Base-by-base conservation (phyloP, 179 eudicot species). In the Spinacia oleracea region DNA sequence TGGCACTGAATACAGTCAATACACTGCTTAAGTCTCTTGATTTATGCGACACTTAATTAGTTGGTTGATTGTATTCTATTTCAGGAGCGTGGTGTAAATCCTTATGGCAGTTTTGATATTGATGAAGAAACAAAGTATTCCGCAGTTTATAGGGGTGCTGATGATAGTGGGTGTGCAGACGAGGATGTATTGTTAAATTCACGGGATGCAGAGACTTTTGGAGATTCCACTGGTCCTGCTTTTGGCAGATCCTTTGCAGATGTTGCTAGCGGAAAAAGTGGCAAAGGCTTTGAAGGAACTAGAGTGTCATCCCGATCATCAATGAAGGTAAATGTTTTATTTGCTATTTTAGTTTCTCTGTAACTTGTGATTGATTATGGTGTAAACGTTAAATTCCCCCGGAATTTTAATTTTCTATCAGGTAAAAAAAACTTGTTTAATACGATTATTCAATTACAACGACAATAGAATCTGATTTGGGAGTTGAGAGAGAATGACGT, bases 101-200 rank as follows among this genome's bases (percentile, higher is more conserved):
- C 88, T 79, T 88, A 79, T 73, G 91, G 71, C 29, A 80, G 79
- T 73, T 80, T 89, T 66, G 99, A 94, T 77, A 76, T 94, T 80
- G 97, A 96, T 56, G 98, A 96, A 86, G 99, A 96, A 83, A 90
- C 97, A 34, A 91, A 90, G 85, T 94, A 85, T 82, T 96, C 99
- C 72, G 91, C 99, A 35, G 99, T 96, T 76, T 87, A 59, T 75
- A 90, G 99, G 80, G 89, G 89, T 62, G 81, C 84, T 76, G 97
- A 96, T 80, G 97, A 94, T 78, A 90, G 92, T 80, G 98, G 97
- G 48, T 88, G 80, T 87, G 93, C 88, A 66, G 88, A 84, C 42
- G 99, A 94, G 83, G 91, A 92, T 78, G 74, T 79, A 66, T 77
- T 85, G 76, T 77, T 83, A 79, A 89, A 91, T 89, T 74, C 90